Base-by-base conservation (phyloP, 371 early-diverging fungal genomes). In the Funneliformis caledonium region DNA sequence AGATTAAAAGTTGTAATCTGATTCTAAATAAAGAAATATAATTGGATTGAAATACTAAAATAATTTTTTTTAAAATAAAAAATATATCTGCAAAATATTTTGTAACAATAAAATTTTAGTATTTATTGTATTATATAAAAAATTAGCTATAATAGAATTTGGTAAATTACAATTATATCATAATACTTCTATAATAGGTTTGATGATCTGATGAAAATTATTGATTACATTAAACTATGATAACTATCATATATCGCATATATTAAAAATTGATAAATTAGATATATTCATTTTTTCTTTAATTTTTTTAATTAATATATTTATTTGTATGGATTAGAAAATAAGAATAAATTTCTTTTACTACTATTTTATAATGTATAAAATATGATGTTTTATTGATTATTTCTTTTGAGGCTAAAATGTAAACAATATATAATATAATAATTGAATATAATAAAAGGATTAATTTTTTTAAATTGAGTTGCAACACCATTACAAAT, bases 21-120 rank as follows among this genome's bases (percentile, higher is more conserved):
- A 37, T 56, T 31, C 47, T 4, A 6, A 47, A 45, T 42, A 70
- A 26, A 16, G 47, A 22, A 70, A 70, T 48, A 70, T 70, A 70
- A 70, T 70, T 26, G 14, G 72, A 70, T 70, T 70, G 37, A 70
- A 70, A 70, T 9, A 48, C 47, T 70, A n/a, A 11, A n/a, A 65
- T 65, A 4, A 65, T 11, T 65, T 65, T 65, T 65, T 65, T 37
- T 14, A 65, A 37, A 65, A 65, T 65, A 65, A 33, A 65, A 65
- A 73, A 56, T n/a, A 73, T 47, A 73, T 73, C 56, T 7, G 73
- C 47, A 14, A 73, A 31, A 52, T 52, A 73, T 56, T 73, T 73
- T 56, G 73, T 73, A 12, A 16, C 5, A 52, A 73, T 22, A 52
- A 73, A 73, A 73, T 52, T 31, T 52, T 11, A 50, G 48, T 19